Evolutionary conservation across 139 green algal genomes (phyloP).

Genomic region (Chlamydomonas incerta): DNA sequence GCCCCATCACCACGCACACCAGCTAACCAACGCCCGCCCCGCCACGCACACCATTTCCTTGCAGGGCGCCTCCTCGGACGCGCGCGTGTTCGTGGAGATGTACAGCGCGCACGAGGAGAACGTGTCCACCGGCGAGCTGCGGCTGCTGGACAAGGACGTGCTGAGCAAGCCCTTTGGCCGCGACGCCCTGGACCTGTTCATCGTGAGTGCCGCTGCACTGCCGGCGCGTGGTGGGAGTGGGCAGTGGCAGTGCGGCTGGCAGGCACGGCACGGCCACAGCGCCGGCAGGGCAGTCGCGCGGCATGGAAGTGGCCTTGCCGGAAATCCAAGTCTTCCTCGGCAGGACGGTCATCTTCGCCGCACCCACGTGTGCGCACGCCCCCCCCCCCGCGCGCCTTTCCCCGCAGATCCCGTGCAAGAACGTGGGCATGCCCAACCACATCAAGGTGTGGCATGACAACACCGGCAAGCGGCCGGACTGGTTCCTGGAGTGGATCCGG

Average conservation of each 20-base stretch:
- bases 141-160: constrained; percentile 54
- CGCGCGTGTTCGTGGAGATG: constrained; percentile 74
- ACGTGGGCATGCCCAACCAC: constrained; percentile 62
- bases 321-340: too few species aligned
- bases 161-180: constrained; percentile 44
- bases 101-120: constrained; percentile 49
- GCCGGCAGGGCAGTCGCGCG: too few species aligned
- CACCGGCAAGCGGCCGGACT: constrained; percentile 68
- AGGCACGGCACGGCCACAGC: too few species aligned
- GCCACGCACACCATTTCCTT: not conserved
- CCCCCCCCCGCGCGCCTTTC: too few species aligned
- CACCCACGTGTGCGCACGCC: too few species aligned
- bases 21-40: too few species aligned
- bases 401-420: constrained; percentile 53
- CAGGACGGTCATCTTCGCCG: too few species aligned
- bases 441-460: constrained; percentile 81
- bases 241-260: too few species aligned
- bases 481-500: constrained; percentile 76
- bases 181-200: constrained; percentile 55
- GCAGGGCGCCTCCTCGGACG: constrained; percentile 67
- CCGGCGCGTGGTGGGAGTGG: not conserved
- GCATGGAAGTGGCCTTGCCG: too few species aligned
- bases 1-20: too few species aligned
- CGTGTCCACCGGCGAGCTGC: constrained; percentile 50
- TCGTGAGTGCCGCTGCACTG: constrained; percentile 22